phyloP scores from a whole-genome alignment of 345 rosid species.

The Camelina neglecta region DNA sequence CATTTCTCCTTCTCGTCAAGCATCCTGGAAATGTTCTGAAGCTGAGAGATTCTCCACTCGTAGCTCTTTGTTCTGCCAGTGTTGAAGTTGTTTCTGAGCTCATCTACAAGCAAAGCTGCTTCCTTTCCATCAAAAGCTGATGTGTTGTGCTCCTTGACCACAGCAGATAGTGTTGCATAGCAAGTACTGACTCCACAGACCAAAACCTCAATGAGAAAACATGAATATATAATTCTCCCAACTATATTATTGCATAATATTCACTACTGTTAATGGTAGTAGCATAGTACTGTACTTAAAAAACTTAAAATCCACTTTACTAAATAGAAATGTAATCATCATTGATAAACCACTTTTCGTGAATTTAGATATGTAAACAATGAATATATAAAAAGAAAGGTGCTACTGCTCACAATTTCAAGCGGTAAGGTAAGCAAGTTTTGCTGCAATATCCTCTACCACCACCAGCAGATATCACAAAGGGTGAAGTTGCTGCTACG shows the following conservation, averaged over 20 bases:
- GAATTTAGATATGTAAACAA: constrained; percentile 5
- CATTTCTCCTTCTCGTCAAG: constrained; percentile 67
- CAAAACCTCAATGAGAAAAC: neutral
- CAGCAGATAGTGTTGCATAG: constrained; percentile 44
- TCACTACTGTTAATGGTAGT: constrained; percentile 1
- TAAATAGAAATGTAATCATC: constrained; percentile 20
- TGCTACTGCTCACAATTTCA: constrained; percentile 42
- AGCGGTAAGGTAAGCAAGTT: constrained; percentile 33
- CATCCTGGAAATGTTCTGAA: constrained; percentile 62
- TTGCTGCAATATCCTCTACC: constrained; percentile 30
- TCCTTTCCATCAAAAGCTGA: constrained; percentile 45
- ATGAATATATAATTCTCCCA: neutral
- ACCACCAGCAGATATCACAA: neutral
- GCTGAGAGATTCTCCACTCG: constrained; percentile 78
- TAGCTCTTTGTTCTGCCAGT: constrained; percentile 72
- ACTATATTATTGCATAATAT: neutral
- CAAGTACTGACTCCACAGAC: constrained; percentile 36
- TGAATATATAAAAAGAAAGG: neutral
- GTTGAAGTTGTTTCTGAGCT: constrained; percentile 57
- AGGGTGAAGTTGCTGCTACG: constrained; percentile 23
- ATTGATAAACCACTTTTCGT: neutral
- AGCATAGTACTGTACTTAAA: constrained; percentile 9
- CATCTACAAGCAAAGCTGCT: constrained; percentile 57
- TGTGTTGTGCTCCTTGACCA: neutral
- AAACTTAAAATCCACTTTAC: constrained; percentile 3